phyloP scores from a whole-genome alignment of 2,329 filamentous ascomycete genomes.

The Cladobotryum protrusum region DNA sequence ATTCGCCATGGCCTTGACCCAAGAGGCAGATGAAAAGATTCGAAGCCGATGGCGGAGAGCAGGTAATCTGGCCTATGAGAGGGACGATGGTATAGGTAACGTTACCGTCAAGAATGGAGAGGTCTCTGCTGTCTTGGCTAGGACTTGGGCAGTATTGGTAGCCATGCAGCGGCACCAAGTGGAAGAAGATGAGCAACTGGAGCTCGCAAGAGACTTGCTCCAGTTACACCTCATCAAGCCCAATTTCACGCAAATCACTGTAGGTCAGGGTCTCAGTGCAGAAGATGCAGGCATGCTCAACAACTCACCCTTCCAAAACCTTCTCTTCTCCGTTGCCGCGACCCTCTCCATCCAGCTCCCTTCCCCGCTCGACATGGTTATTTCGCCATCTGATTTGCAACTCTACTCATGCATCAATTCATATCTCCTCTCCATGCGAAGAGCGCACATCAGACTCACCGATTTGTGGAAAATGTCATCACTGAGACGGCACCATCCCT shows the following conservation, averaged over 20 bases:
- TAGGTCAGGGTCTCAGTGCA: constrained; percentile 29
- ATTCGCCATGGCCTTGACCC: constrained; percentile 80
- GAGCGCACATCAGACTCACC: constrained; percentile 77
- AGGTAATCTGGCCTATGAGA: constrained; percentile 52
- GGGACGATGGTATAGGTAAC: constrained; percentile 40
- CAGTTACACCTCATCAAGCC: constrained; percentile 57
- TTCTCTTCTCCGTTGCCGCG: constrained; percentile 69
- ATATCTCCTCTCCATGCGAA: constrained; percentile 78
- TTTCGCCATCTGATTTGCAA: constrained; percentile 67
- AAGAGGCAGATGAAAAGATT: constrained; percentile 76
- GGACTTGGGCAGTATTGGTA: constrained; percentile 75
- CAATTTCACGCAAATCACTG: constrained; percentile 31
- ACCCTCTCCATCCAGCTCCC: constrained; percentile 66
- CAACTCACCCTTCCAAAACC: constrained; percentile 63
- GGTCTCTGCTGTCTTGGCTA: constrained; percentile 66
- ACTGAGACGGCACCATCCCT: constrained; percentile 69
- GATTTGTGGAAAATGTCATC: constrained; percentile 81
- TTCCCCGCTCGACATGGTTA: constrained; percentile 80
- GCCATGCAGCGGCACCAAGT: constrained; percentile 62
- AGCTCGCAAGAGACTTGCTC: constrained; percentile 73
- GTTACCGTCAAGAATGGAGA: constrained; percentile 77
- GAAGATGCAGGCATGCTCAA: constrained; percentile 32
- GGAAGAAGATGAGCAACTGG: constrained; percentile 76
- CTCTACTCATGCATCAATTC: constrained; percentile 80
- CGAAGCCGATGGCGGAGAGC: constrained; percentile 64